Base-by-base conservation (phyloP, 75 land plant genomes). In the Pseudotsuga menziesii region DNA sequence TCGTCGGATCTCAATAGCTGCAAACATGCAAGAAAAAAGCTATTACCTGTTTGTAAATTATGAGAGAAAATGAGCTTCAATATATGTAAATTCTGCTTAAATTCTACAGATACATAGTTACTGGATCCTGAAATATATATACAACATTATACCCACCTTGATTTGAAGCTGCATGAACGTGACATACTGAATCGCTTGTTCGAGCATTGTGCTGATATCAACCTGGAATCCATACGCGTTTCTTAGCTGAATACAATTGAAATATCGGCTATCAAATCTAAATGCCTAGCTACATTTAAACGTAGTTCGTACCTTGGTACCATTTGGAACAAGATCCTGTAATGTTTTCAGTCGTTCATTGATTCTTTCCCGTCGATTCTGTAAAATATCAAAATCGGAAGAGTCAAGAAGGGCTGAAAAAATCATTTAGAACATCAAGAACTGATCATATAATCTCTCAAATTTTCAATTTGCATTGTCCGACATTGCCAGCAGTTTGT, bases 1-100 rank as follows among this genome's bases (percentile, higher is more conserved):
- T 93, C 95, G 77, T 90, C 91, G 2, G 95, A 92, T 84, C 91
- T 89, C 75, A 93, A 62, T 32, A 93, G 82, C 95, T 93, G 85
- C 86, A 82, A 39, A 39, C 41, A 39, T 39, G 41, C 41, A 0
- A 39, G 41, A 39, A 39, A 39, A 41, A 39, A 4, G 41, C 41
- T 39, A 39, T 39, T 4, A 39, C 4, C 41, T 39, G 41, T 39
- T 39, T 39, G 41, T 4, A 39, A 39, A 4, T 4, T 39, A 39
- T 39, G 4, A 1, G 2, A 39, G 41, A 39, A 39, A 39, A 4
- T 39, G 41, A 3, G 41, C 41, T 39, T 39, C 41, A 1, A 29
- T 1, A 0, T 39, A 39, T 39, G 4, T 39, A 39, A 39, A 39
- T 39, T 39, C 2, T 39, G 41, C 41, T 39, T 39, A 39, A 39